A percentile compares a stretch with the other conserved stretches of the same genome.
Conservation (phyloP, 257 asterid genomes). For the Solanum medicagineum region DNA sequence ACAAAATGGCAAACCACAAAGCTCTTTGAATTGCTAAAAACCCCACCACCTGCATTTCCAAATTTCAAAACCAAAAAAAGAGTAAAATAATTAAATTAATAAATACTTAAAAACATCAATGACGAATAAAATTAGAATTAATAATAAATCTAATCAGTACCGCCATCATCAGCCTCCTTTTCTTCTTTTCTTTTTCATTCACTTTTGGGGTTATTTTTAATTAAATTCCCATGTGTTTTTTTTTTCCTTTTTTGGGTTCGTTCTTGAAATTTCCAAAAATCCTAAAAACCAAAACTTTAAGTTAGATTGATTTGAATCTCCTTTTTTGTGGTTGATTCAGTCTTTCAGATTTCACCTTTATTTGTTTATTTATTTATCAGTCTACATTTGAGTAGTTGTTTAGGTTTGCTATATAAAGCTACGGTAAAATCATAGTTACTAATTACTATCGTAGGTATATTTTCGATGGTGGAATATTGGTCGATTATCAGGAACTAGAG, state of each 20-base stretch:
- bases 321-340: no score
- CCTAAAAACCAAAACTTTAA: no score
- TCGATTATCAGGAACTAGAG: no score
- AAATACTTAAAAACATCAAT: background rate
- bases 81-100: background rate
- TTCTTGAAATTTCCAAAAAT: no score
- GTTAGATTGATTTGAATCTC: background rate
- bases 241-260: background rate
- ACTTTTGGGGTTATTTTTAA: background rate
- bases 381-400: no score
- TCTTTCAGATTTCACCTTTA: no score
- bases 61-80: background rate
- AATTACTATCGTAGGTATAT: no score
- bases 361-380: no score
- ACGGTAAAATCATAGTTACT: no score
- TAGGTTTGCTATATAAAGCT: no score
- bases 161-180: background rate
- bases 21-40: slow-evolving; percentile 26
- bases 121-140: background rate
- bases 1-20: slow-evolving; percentile 22
- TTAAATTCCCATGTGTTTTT: background rate
- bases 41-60: slow-evolving; percentile 54
- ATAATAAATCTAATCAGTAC: slow-evolving; percentile 10
- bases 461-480: no score
- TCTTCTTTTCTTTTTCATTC: background rate